Evolutionary conservation across 2,329 filamentous ascomycete species (phyloP).

Genomic region (Botryosphaeria dothidea): DNA sequence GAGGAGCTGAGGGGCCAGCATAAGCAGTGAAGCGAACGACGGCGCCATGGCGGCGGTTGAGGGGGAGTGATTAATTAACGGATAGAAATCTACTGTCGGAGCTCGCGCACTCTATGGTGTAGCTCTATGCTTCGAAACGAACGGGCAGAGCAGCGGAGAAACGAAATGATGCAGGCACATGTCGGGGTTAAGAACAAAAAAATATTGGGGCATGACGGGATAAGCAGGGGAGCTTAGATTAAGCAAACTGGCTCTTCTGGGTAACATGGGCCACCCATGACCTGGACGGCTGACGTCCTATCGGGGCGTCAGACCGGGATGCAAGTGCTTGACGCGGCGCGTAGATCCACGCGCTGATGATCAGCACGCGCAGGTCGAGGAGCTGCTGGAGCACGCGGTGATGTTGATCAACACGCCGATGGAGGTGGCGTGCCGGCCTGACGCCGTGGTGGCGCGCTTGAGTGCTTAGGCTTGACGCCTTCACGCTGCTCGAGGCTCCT

Average conservation of each 20-base stretch:
- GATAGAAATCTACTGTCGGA: not conserved
- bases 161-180: not conserved
- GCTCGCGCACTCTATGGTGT: not conserved
- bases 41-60: not conserved
- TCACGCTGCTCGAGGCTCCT: not conserved
- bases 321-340: not conserved
- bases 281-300: slow-evolving; percentile 16
- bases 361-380: not conserved
- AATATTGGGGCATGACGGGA: not conserved
- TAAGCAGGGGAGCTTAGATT: not conserved
- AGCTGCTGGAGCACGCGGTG: not conserved
- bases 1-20: not conserved
- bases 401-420: not conserved
- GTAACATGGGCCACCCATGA: slow-evolving; percentile 16
- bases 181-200: not conserved
- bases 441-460: not conserved
- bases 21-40: slow-evolving; percentile 1
- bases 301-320: slow-evolving; percentile 4
- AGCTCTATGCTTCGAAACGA: not conserved
- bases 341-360: slow-evolving; percentile 6
- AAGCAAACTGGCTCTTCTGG: slow-evolving; percentile 7
- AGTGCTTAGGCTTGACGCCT: not conserved
- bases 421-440: not conserved
- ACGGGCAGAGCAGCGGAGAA: not conserved
- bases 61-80: not conserved